Evolutionary conservation across 164 flowering plant species (phyloP).

Genomic region (Amborella trichopoda): DNA sequence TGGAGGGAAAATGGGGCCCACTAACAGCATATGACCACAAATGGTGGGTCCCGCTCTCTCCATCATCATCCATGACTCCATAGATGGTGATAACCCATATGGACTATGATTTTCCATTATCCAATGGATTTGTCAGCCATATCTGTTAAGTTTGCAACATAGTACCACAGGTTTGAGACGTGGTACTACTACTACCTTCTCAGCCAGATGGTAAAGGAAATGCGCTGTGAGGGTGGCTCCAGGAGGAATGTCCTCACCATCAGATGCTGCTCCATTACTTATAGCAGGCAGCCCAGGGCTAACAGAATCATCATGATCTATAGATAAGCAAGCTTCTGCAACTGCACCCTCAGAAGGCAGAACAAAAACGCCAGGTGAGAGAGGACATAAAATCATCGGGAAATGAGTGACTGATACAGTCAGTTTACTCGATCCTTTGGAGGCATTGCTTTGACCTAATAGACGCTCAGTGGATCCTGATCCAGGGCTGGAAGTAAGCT

Average conservation of each 20-base stretch:
- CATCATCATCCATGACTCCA: too few relatives aligned
- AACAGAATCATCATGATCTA: constrained; percentile 50
- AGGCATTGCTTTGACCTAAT: too few relatives aligned
- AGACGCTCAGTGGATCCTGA: constrained; percentile 12
- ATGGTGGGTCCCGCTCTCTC: too few relatives aligned
- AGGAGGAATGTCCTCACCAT: constrained; percentile 72
- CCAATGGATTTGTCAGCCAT: too few relatives aligned
- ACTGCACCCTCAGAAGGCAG: constrained; percentile 89
- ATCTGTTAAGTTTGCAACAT: too few relatives aligned
- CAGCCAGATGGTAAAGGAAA: constrained; percentile 84
- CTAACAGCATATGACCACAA: too few relatives aligned
- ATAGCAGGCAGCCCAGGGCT: constrained; percentile 86
- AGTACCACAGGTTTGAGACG: too few relatives aligned
- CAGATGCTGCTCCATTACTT: constrained; percentile 42
- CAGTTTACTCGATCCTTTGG: constrained; percentile 32
- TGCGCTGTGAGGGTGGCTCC: constrained; percentile 86
- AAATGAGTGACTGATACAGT: constrained; percentile 73
- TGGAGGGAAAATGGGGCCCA: too few relatives aligned
- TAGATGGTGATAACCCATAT: too few relatives aligned
- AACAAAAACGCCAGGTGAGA: constrained; percentile 78
- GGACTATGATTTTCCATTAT: too few relatives aligned
- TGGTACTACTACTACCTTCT: constrained; percentile 53
- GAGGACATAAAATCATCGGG: constrained; percentile 79
- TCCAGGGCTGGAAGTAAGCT: constrained; percentile 20
- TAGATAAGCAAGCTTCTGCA: constrained; percentile 73